Conservation (phyloP, 257 asterid species). For the Ocimum tenuiflorum region DNA sequence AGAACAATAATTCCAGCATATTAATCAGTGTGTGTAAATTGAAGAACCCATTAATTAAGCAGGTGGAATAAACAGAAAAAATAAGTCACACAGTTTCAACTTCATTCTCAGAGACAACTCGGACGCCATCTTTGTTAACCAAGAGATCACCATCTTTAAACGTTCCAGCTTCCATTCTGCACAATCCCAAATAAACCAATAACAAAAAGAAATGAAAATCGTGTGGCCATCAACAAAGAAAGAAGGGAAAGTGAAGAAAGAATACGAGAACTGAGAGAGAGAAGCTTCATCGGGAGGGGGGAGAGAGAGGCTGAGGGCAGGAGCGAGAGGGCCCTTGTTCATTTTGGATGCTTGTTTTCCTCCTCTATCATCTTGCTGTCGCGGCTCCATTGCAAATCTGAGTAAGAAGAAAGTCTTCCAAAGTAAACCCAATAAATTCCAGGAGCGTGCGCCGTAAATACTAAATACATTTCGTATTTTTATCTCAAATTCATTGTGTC, state of each 20-base stretch:
- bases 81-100: slow-evolving; percentile 58
- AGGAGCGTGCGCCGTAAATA: background rate
- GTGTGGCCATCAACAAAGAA: background rate
- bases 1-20: background rate
- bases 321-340: slow-evolving; percentile 76
- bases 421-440: slow-evolving; percentile 15
- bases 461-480: too few species aligned
- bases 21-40: background rate
- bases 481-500: too few species aligned
- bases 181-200: background rate
- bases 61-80: background rate
- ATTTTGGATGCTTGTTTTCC: slow-evolving; percentile 13
- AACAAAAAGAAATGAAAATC: background rate
- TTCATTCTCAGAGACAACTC: slow-evolving; percentile 64
- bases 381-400: background rate
- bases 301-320: slow-evolving; percentile 66
- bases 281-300: slow-evolving; percentile 74
- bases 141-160: slow-evolving; percentile 86
- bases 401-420: slow-evolving; percentile 4
- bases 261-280: slow-evolving; percentile 75
- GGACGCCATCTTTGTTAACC: slow-evolving; percentile 86
- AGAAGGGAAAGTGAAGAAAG: background rate
- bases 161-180: slow-evolving; percentile 79
- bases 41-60: background rate
- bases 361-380: background rate